phyloP scores from a whole-genome alignment of 192 early-diverging fungal species.

The Coemansia sp. region DNA sequence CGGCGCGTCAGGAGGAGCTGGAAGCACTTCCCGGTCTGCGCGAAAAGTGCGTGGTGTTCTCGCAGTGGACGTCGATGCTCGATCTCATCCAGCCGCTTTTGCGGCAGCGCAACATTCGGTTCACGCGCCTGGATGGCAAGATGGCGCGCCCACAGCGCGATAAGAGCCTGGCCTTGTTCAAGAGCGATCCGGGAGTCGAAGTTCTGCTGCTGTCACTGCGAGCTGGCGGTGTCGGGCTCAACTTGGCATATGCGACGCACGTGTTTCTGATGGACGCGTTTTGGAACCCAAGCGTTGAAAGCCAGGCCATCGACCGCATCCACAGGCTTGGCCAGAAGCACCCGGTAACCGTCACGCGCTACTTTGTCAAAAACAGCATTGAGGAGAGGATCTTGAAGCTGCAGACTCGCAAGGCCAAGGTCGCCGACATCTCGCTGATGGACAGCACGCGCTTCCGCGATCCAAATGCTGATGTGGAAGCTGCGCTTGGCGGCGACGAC shows the following conservation, averaged over 20 bases:
- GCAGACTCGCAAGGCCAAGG: constrained; percentile 76
- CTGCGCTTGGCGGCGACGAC: constrained; percentile 10
- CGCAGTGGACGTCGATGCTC: constrained; percentile 91
- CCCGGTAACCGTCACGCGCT: constrained; percentile 68
- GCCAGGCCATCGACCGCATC: constrained; percentile 82
- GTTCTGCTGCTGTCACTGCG: constrained; percentile 71
- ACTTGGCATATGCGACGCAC: constrained; percentile 73
- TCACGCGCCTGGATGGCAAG: constrained; percentile 81
- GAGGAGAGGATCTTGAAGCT: constrained; percentile 87
- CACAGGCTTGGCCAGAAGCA: constrained; percentile 75
- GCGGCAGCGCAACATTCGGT: constrained; percentile 59
- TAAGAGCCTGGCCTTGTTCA: constrained; percentile 64
- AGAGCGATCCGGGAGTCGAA: constrained; percentile 58
- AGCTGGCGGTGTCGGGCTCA: constrained; percentile 75
- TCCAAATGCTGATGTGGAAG: neutral
- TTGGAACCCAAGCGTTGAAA: constrained; percentile 80
- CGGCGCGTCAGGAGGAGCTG: constrained; percentile 26
- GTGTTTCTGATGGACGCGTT: constrained; percentile 77
- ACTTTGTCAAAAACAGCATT: constrained; percentile 71
- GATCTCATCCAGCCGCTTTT: constrained; percentile 69
- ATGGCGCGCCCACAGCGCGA: constrained; percentile 66
- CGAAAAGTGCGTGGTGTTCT: constrained; percentile 90
- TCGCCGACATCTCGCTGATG: constrained; percentile 55
- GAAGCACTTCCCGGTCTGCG: constrained; percentile 9
- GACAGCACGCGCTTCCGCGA: constrained; percentile 38